Evolutionary conservation across 2,329 filamentous ascomycete species (phyloP).

Genomic region (Arthrobotrys pseudoclavata): DNA sequence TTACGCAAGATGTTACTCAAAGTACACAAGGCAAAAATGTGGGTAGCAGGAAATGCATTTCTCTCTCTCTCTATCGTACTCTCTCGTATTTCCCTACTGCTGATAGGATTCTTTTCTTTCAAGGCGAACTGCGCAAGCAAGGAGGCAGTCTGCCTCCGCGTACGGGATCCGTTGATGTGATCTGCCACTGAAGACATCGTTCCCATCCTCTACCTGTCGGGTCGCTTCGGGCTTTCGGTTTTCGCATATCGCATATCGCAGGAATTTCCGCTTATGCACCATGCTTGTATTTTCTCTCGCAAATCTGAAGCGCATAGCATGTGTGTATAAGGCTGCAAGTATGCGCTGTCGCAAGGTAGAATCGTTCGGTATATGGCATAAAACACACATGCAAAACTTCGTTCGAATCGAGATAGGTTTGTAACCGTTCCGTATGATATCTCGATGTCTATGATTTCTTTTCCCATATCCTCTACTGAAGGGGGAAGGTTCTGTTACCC

Average conservation of each 20-base stretch:
- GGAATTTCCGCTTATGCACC: slow-evolving; percentile 12
- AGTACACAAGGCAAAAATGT: slow-evolving; percentile 38
- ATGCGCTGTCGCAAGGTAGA: slow-evolving; percentile 46
- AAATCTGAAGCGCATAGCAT: slow-evolving; percentile 27
- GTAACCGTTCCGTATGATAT: slow-evolving; percentile 16
- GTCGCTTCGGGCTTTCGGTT: slow-evolving; percentile 23
- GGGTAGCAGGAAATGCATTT: slow-evolving; percentile 34
- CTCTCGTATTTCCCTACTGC: neutral
- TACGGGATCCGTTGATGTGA: slow-evolving; percentile 15
- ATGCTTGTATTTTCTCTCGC: neutral
- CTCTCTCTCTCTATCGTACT: neutral
- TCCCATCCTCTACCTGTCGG: slow-evolving; percentile 13
- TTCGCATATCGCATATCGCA: slow-evolving; percentile 33
- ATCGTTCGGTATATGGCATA: slow-evolving; percentile 22
- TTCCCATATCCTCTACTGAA: slow-evolving; percentile 16
- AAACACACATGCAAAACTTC: slow-evolving; percentile 4
- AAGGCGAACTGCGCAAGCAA: slow-evolving; percentile 33
- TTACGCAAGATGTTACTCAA: slow-evolving; percentile 16
- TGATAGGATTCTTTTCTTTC: slow-evolving; percentile 19
- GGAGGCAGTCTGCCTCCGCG: slow-evolving; percentile 13
- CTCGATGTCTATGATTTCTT: slow-evolving; percentile 24
- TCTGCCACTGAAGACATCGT: slow-evolving; percentile 13
- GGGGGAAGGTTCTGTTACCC: slow-evolving; percentile 42
- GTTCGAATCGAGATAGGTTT: slow-evolving; percentile 20
- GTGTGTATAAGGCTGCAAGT: slow-evolving; percentile 26